A percentile compares a stretch with the other conserved stretches of the same genome.
These are phyloP conservation scores for Lentinula sp. DNA, from an alignment of 768 basidiomycete species.

Conservation along the genomic window DNA sequence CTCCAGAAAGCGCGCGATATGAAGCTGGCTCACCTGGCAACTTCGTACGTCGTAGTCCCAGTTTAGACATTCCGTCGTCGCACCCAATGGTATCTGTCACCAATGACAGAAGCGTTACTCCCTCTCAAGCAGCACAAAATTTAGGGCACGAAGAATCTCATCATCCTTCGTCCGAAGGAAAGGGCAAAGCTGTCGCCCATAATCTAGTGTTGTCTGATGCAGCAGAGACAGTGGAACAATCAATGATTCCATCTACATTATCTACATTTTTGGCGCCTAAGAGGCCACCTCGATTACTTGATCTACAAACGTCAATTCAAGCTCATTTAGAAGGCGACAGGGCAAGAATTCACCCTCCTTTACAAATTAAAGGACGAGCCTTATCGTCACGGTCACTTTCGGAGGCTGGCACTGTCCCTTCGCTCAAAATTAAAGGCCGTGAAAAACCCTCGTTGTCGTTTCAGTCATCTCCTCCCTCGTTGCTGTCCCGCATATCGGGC, in stretches of 20 bases:
- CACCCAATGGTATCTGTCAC: neutral
- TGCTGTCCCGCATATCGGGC: conserved; percentile 1
- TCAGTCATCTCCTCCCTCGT: neutral
- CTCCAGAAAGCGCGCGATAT: neutral
- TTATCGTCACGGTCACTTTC: neutral
- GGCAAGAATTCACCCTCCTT: neutral
- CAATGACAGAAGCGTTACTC: neutral
- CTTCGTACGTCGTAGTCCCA: neutral
- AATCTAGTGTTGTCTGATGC: neutral
- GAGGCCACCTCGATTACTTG: neutral
- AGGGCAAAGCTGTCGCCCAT: neutral
- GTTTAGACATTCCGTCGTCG: neutral
- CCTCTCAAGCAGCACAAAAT: neutral
- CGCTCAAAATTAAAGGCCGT: neutral
- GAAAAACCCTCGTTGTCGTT: neutral
- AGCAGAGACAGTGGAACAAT: neutral
- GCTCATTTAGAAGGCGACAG: conserved; percentile 9
- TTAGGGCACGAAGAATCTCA: neutral
- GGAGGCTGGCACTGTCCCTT: no score
- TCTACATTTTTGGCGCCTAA: neutral
- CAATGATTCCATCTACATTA: neutral
- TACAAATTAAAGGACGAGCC: neutral
- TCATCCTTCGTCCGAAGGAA: neutral
- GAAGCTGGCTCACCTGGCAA: neutral
- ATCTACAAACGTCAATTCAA: conserved; percentile 12